These are phyloP conservation scores for Penicillium soppii DNA, from an alignment of 495 filamentous ascomycete species.

Conservation along the genomic window DNA sequence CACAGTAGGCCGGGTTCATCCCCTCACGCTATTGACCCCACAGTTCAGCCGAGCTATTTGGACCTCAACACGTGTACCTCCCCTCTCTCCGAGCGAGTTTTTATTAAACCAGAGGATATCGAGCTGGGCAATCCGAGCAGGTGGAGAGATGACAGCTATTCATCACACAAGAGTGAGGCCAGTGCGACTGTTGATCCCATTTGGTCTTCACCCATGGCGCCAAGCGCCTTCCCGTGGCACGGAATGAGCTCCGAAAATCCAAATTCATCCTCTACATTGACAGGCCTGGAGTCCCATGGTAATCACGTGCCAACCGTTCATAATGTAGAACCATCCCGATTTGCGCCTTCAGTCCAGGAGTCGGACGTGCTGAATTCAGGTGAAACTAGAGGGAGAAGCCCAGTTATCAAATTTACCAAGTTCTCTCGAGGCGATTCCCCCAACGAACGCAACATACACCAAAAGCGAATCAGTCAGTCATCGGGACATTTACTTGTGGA, in stretches of 20 bases:
- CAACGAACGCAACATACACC: conserved; percentile 23
- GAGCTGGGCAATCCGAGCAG: conserved; percentile 10
- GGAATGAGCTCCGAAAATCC: conserved; percentile 12
- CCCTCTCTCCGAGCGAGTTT: conserved; percentile 5
- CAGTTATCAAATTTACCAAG: conserved; percentile 45
- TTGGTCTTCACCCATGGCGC: conserved; percentile 9
- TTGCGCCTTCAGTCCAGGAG: conserved; percentile 23
- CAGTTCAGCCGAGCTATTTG: conserved; percentile 13
- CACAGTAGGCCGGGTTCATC: conserved; percentile 10
- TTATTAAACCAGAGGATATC: conserved; percentile 19
- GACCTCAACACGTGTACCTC: conserved; percentile 13
- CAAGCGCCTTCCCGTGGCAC: conserved; percentile 13
- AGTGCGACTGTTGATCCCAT: background rate
- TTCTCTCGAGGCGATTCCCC: conserved; percentile 53
- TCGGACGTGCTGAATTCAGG: conserved; percentile 11
- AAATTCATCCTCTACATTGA: conserved; percentile 5
- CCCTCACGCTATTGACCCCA: conserved; percentile 13
- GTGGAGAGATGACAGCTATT: conserved; percentile 9
- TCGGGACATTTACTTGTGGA: conserved; percentile 41
- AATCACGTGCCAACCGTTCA: conserved; percentile 3
- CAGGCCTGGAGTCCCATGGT: background rate
- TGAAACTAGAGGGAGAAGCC: conserved; percentile 40
- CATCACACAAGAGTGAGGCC: conserved; percentile 3
- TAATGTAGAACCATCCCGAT: conserved; percentile 14
- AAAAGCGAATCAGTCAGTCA: conserved; percentile 35